A percentile compares a stretch with the other conserved stretches of the same genome.
Evolutionary conservation across 1,284 basidiomycete species (phyloP).

Genomic region (Hymenochaete sp.): DNA sequence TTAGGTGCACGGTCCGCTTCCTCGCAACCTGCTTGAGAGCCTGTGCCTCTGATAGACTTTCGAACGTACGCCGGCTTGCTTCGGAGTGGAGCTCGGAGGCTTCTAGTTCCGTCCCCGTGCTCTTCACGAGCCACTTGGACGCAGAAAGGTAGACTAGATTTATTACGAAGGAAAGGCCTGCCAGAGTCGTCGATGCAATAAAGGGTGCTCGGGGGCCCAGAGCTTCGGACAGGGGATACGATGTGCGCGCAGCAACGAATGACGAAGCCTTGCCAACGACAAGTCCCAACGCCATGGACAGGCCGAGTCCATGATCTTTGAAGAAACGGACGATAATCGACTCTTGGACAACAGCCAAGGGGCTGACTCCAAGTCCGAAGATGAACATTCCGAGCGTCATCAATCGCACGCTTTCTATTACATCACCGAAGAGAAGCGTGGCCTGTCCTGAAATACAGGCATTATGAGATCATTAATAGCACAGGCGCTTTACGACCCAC

Average conservation of each 20-base stretch:
- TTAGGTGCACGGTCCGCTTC: slow-evolving; percentile 51
- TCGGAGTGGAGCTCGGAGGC: slow-evolving; percentile 50
- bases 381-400: slow-evolving; percentile 69
- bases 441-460: slow-evolving; percentile 39
- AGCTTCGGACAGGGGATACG: slow-evolving; percentile 63
- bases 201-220: slow-evolving; percentile 68
- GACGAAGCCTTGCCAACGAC: slow-evolving; percentile 71
- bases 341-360: slow-evolving; percentile 69
- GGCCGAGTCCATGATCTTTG: slow-evolving; percentile 64
- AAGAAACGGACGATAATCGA: slow-evolving; percentile 77
- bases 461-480: slow-evolving; percentile 13
- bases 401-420: slow-evolving; percentile 44
- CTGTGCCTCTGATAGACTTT: slow-evolving; percentile 46
- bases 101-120: slow-evolving; percentile 53
- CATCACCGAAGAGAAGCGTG: slow-evolving; percentile 55
- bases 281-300: slow-evolving; percentile 71
- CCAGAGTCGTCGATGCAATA: slow-evolving; percentile 55
- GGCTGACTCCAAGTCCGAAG: slow-evolving; percentile 72
- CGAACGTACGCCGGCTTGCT: slow-evolving; percentile 32
- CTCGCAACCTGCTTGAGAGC: slow-evolving; percentile 57
- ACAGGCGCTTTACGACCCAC: slow-evolving; percentile 27
- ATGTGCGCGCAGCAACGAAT: slow-evolving; percentile 64
- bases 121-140: slow-evolving; percentile 54
- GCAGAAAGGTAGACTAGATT: slow-evolving; percentile 59
- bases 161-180: slow-evolving; percentile 54